Evolutionary conservation across 202 grass and related monocot species (phyloP).

Genomic region (Panicum hallii): DNA sequence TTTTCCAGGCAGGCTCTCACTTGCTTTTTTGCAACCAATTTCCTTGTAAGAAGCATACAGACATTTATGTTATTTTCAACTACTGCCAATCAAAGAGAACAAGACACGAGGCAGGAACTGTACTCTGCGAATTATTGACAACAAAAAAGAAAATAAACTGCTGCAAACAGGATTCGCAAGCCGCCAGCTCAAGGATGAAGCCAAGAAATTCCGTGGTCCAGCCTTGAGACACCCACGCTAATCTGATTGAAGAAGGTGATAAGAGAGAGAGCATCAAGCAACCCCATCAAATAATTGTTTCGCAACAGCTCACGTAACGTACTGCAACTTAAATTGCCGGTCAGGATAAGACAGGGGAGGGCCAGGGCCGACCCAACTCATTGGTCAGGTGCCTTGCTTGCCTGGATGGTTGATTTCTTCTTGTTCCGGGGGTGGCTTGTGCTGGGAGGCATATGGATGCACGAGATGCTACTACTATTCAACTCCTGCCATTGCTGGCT

Average conservation of each 20-base stretch:
- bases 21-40: background rate
- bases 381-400: slow-evolving; percentile 11
- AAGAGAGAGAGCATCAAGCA: slow-evolving; percentile 13
- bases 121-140: background rate
- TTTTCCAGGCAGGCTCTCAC: too few species aligned
- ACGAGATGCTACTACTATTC: background rate
- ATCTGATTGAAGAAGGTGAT: background rate
- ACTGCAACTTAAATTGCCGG: background rate
- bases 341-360: slow-evolving; percentile 34
- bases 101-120: background rate
- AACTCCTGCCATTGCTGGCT: background rate
- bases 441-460: slow-evolving; percentile 25
- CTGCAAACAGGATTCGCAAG: background rate
- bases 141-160: too few species aligned
- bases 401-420: background rate
- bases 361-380: background rate
- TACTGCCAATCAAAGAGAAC: background rate
- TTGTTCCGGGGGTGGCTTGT: slow-evolving; percentile 21
- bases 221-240: background rate
- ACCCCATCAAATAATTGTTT: background rate
- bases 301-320: slow-evolving; percentile 5
- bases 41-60: background rate
- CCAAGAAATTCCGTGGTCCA: background rate
- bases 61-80: background rate
- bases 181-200: background rate